phyloP scores from a whole-genome alignment of 129 eudicot species.

The Rutidosis leptorrhynchoides region DNA sequence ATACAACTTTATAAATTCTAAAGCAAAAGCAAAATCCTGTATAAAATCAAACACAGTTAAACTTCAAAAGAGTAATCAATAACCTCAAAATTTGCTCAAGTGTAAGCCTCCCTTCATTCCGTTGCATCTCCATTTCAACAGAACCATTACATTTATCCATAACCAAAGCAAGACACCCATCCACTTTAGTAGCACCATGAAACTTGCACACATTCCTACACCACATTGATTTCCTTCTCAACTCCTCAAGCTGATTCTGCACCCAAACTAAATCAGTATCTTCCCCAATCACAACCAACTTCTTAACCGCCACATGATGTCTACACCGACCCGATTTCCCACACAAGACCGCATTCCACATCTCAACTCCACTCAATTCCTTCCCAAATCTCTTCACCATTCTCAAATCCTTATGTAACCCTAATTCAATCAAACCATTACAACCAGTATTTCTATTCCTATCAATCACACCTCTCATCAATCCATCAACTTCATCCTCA shows the following conservation, averaged over 20 bases:
- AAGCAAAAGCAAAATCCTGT: neutral
- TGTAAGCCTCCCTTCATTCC: slow-evolving; percentile 85
- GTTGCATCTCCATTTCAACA: slow-evolving; percentile 71
- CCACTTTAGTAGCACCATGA: slow-evolving; percentile 62
- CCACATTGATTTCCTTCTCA: slow-evolving; percentile 81
- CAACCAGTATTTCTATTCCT: slow-evolving; percentile 20
- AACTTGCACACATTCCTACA: slow-evolving; percentile 88
- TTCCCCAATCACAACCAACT: slow-evolving; percentile 56
- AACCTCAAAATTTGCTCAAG: slow-evolving; percentile 96
- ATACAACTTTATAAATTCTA: neutral
- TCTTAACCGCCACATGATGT: slow-evolving; percentile 90
- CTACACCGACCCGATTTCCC: slow-evolving; percentile 59
- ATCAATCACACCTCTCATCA: slow-evolving; percentile 21
- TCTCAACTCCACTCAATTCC: slow-evolving; percentile 57
- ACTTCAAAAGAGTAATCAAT: neutral
- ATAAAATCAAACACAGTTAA: neutral
- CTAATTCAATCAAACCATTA: slow-evolving; percentile 57
- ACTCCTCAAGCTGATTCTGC: slow-evolving; percentile 65
- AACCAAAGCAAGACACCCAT: slow-evolving; percentile 53
- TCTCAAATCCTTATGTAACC: slow-evolving; percentile 57
- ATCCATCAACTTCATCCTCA: slow-evolving; percentile 32
- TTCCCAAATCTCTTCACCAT: slow-evolving; percentile 63
- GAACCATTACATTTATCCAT: slow-evolving; percentile 88
- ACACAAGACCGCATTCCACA: slow-evolving; percentile 61
- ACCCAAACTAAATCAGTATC: slow-evolving; percentile 86